phyloP scores from a whole-genome alignment of 2,329 filamentous ascomycete genomes.

The Colletotrichum siamense region DNA sequence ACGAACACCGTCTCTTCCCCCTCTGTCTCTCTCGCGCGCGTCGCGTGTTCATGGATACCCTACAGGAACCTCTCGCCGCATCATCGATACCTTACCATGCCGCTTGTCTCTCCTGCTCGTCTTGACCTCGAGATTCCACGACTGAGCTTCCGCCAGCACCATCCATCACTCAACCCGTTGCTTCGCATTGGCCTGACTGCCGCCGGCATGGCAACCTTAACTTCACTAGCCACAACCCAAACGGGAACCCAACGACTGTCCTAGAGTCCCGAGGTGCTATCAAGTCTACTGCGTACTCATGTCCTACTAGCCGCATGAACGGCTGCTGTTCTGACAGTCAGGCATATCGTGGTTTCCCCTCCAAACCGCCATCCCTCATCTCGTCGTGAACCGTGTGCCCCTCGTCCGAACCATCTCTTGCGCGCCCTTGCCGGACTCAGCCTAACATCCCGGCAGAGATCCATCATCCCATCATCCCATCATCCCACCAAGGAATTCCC shows the following conservation, averaged over 20 bases:
- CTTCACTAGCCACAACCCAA: conserved; percentile 8
- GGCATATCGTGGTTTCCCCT: background rate
- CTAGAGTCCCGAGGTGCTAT: background rate
- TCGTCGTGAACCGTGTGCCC: background rate
- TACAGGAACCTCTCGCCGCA: background rate
- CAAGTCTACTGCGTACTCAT: background rate
- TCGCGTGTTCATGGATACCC: background rate
- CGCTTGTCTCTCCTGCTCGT: background rate
- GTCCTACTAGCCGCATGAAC: background rate
- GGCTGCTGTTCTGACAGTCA: background rate
- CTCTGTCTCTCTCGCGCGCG: background rate
- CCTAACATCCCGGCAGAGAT: background rate
- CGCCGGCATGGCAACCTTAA: background rate
- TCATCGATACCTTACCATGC: conserved; percentile 19
- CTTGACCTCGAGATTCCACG: conserved; percentile 1
- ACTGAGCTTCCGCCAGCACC: background rate
- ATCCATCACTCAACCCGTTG: background rate
- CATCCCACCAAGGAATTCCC: background rate
- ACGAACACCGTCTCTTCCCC: background rate
- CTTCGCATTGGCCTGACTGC: conserved; percentile 1
- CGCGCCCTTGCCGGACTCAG: background rate
- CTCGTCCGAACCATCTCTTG: background rate
- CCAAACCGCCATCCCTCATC: background rate
- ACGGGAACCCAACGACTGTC: background rate
- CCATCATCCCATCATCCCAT: background rate